A percentile compares a stretch with the other conserved stretches of the same genome.
Conservation (phyloP, 176 grass and related monocot species). For the Aegilops longissima region DNA sequence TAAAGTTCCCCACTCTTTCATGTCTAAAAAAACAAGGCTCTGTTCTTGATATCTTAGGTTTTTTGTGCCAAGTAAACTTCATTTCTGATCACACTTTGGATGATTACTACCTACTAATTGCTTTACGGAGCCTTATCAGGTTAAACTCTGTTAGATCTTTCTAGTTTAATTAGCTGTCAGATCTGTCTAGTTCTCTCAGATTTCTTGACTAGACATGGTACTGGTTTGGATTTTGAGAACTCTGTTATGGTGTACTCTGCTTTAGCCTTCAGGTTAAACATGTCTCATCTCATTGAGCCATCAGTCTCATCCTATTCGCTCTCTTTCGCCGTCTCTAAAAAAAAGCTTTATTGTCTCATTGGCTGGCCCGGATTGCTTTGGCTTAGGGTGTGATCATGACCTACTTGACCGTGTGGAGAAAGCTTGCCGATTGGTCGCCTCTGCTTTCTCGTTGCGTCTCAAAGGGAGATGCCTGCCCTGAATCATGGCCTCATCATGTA, state of each 20-base stretch:
- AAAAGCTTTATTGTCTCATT: no score
- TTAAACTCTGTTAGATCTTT: not conserved
- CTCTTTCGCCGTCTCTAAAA: no score
- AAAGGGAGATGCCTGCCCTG: conserved; percentile 15
- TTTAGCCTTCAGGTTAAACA: not conserved
- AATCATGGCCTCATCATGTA: conserved; percentile 10
- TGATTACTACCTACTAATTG: not conserved
- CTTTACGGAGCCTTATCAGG: not conserved
- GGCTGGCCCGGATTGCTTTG: no score
- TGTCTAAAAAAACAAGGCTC: not conserved
- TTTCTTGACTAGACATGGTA: not conserved
- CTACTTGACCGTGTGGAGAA: no score
- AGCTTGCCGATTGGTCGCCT: no score
- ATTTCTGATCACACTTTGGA: conserved; percentile 7
- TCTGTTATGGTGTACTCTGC: conserved; percentile 3
- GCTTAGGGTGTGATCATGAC: no score
- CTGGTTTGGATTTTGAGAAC: not conserved
- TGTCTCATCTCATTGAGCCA: not conserved
- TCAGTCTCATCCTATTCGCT: no score
- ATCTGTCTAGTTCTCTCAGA: not conserved
- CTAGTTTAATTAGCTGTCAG: not conserved
- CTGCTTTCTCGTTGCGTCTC: conserved; percentile 17
- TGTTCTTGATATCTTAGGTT: not conserved
- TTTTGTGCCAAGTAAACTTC: not conserved
- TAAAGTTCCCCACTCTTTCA: conserved; percentile 41